These are phyloP conservation scores for Fusarium xylarioides DNA, from an alignment of 2,329 filamentous ascomycete genomes.

Conservation along the genomic window DNA sequence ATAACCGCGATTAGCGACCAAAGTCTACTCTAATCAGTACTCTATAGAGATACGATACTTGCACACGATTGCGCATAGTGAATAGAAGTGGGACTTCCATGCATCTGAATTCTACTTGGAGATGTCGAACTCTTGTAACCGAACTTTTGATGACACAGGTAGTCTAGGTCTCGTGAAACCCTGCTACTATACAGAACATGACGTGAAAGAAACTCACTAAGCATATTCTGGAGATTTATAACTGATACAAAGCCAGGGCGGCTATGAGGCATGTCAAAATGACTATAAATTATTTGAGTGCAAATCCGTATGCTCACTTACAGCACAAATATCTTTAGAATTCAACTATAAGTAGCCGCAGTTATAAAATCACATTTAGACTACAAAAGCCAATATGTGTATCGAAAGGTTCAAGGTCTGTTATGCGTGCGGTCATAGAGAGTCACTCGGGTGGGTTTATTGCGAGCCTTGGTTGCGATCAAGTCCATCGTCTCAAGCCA, in stretches of 20 bases:
- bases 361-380: background rate
- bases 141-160: no score
- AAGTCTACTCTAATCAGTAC: background rate
- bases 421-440: background rate
- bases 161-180: background rate
- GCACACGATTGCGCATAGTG: background rate
- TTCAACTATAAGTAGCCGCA: background rate
- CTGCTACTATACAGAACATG: background rate
- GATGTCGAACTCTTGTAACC: background rate
- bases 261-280: accelerated
- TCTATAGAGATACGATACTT: accelerated
- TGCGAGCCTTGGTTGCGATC: background rate
- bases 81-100: background rate
- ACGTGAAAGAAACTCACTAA: background rate
- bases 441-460: background rate
- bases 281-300: background rate
- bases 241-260: background rate
- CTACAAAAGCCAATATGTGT: background rate
- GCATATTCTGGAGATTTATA: background rate
- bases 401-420: background rate
- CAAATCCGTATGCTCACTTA: background rate
- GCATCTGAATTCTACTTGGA: background rate
- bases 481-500: background rate
- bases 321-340: background rate
- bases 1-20: background rate